Evolutionary conservation across 2,329 filamentous ascomycete genomes (phyloP).

Genomic region (Esteya vermicola): DNA sequence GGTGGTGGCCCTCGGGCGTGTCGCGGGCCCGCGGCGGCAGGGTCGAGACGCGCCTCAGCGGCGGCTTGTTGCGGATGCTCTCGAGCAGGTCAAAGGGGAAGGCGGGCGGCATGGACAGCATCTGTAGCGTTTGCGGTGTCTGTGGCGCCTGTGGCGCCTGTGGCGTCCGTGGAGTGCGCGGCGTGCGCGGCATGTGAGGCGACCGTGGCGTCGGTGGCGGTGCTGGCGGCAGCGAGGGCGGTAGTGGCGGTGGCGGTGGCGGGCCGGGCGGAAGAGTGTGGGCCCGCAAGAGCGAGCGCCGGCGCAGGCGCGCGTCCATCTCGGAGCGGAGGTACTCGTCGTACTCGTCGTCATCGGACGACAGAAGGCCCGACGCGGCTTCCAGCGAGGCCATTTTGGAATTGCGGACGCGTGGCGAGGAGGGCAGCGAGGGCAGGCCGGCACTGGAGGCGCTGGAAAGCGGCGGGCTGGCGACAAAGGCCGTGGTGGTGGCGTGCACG

Average conservation of each 20-base stretch:
- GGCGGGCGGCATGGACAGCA: conserved; percentile 11
- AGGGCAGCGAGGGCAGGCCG: conserved; percentile 1
- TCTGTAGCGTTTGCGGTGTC: neutral
- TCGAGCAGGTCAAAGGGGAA: conserved; percentile 29
- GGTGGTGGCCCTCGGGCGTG: conserved; percentile 29
- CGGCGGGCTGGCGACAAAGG: neutral
- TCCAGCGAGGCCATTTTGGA: conserved; percentile 13
- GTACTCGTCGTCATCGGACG: neutral
- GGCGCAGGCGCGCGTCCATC: neutral
- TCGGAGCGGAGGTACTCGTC: neutral
- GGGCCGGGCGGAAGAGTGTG: neutral
- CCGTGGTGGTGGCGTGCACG: conserved; percentile 7
- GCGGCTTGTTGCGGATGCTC: conserved; percentile 28
- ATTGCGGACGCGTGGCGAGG: conserved; percentile 15
- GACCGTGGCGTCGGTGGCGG: neutral
- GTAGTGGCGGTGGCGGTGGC: neutral
- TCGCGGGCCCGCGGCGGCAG: conserved; percentile 24
- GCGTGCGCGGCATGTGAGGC: neutral
- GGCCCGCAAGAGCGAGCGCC: neutral
- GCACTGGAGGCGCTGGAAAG: conserved; percentile 1
- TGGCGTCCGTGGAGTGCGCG: too few species aligned
- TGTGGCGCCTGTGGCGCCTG: neutral
- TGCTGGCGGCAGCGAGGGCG: neutral
- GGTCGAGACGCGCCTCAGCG: conserved; percentile 37
- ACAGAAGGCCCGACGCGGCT: neutral